Evolutionary conservation across 371 early-diverging fungal species (phyloP), one percentile per base, ranked within the genome.

Genomic region (Mycotypha africana): DNA sequence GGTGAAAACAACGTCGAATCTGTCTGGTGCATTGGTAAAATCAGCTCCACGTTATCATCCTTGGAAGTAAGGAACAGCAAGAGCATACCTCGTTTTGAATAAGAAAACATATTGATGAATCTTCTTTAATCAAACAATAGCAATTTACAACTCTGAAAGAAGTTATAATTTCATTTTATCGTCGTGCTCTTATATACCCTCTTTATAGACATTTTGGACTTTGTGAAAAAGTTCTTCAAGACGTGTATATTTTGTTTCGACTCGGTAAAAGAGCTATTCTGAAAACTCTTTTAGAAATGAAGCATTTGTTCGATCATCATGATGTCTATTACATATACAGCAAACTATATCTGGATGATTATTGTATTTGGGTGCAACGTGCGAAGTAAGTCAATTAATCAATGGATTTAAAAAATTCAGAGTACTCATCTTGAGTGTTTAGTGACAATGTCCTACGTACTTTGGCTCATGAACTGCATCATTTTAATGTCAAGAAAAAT

Each of bases 361-460:
- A 96, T 58, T 93, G 94, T 62, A 77, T 89, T n/a, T 96, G 98
- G 98, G 70, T 93, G n/a, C 95, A 94, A 53, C 79, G 75, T 28
- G 60, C 86, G 36, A 76, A 60, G 78, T 72, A 67, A 55, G 12
- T 9, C 14, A n/a, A n/a, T n/a, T n/a, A n/a, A n/a, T n/a, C n/a
- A n/a, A n/a, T n/a, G n/a, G n/a, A n/a, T n/a, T n/a, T n/a, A 24
- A 17, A 16, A 37, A 9, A 9, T 24, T 17, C 4, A 10, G 2
- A 9, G 1, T 9, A 5, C 4, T 22, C 7, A 11, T 1, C 42
- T 9, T 5, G 12, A 25, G 5, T 28, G 5, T 28, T 17, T 53
- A 84, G 84, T 51, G 92, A 91, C 19, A 73, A 78, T 46, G 76
- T 74, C 12, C 43, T 92, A 6, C 65, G 74, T 41, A 81, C 88